phyloP scores from a whole-genome alignment of 768 basidiomycete species.

The Russula griseocarnosa region DNA sequence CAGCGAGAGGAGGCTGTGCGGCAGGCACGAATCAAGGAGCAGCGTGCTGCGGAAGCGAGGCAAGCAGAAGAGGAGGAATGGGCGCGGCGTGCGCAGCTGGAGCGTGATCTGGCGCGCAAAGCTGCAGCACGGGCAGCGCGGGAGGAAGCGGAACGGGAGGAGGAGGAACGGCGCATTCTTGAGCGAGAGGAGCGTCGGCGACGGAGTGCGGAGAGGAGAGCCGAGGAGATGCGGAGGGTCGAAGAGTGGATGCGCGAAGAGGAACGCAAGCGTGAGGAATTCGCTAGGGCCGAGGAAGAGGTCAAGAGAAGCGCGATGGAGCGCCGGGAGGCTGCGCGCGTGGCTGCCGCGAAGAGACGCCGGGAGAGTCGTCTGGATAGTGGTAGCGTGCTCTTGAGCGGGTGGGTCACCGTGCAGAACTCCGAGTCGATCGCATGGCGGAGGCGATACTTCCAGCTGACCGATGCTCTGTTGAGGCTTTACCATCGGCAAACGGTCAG shows the following conservation, averaged over 20 bases:
- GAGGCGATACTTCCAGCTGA: slow-evolving; percentile 27
- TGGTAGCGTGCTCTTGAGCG: slow-evolving; percentile 16
- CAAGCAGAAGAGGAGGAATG: slow-evolving; percentile 15
- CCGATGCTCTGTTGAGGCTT: slow-evolving; percentile 14
- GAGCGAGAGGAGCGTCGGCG: slow-evolving; percentile 20
- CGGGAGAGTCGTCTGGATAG: slow-evolving; percentile 13
- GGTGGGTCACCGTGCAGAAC: slow-evolving; percentile 26
- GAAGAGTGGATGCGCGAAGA: slow-evolving; percentile 23
- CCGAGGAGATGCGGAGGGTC: slow-evolving; percentile 1
- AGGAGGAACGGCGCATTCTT: slow-evolving; percentile 10
- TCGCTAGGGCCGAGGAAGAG: slow-evolving; percentile 17
- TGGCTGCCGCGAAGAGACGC: slow-evolving; percentile 17
- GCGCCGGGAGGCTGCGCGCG: slow-evolving; percentile 15
- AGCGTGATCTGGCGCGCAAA: slow-evolving; percentile 16
- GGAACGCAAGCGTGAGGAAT: slow-evolving; percentile 5
- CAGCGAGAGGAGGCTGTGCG: slow-evolving; percentile 12
- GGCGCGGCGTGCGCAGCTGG: slow-evolving; percentile 10
- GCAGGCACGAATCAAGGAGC: slow-evolving; percentile 22
- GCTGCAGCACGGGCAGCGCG: slow-evolving; percentile 6
- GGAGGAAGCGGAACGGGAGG: slow-evolving; percentile 19
- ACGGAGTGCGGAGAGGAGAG: slow-evolving; percentile 19
- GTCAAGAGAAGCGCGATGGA: slow-evolving; percentile 12
- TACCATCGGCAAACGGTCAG: slow-evolving; percentile 22
- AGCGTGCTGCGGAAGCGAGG: slow-evolving; percentile 15
- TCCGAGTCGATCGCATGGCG: slow-evolving; percentile 23